Evolutionary conservation across 148 eudicot species (phyloP).

Genomic region (Arbutus unedo): DNA sequence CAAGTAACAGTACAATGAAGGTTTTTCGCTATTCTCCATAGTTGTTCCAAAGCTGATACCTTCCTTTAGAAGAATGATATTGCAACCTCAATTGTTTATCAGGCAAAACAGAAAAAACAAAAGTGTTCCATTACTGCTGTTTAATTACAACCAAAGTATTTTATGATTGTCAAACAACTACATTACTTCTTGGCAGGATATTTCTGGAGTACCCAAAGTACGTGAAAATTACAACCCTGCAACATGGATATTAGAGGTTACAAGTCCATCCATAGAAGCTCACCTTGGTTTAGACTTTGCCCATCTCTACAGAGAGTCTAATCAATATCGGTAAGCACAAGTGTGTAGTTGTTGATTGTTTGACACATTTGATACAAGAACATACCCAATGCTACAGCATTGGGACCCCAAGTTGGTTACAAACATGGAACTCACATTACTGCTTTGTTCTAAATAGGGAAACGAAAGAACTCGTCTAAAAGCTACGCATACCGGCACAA

Average conservation of each 20-base stretch:
- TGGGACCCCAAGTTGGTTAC: neutral
- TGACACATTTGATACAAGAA: neutral
- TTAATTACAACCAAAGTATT: neutral
- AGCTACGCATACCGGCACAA: constrained; percentile 27
- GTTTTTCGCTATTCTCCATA: neutral
- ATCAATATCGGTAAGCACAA: constrained; percentile 28
- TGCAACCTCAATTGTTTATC: neutral
- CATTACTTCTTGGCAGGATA: constrained; percentile 22
- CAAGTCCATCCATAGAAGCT: constrained; percentile 30
- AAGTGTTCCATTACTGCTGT: neutral
- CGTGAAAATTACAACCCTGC: constrained; percentile 53
- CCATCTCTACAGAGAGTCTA: constrained; percentile 28
- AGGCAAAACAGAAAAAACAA: neutral
- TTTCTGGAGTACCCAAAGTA: constrained; percentile 38
- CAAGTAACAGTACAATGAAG: neutral
- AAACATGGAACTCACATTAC: neutral
- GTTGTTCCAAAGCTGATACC: neutral
- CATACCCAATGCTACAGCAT: neutral
- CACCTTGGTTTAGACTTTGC: constrained; percentile 38
- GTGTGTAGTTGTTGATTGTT: neutral
- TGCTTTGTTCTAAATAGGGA: constrained; percentile 1
- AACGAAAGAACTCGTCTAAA: constrained; percentile 20
- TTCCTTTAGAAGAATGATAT: neutral
- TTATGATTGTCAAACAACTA: neutral
- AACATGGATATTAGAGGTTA: constrained; percentile 56